Evolutionary conservation across 805 yeast genomes (phyloP).

Genomic region (Metschnikowia rubicola): DNA sequence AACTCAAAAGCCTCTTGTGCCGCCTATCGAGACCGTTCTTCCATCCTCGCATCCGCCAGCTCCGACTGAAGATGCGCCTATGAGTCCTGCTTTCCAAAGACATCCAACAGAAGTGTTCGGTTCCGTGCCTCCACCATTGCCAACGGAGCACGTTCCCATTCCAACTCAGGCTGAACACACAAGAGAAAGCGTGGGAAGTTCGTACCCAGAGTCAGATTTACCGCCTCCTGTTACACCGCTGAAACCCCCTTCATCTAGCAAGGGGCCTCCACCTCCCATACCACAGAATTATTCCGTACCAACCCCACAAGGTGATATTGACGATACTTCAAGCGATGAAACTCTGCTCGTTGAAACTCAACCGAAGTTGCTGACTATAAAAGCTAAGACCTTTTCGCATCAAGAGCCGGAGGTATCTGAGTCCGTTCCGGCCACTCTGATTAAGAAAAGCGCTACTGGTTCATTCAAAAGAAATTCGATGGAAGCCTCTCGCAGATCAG

Average conservation of each 20-base stretch:
- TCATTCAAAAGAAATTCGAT: slow-evolving; percentile 7
- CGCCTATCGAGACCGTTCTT: slow-evolving; percentile 12
- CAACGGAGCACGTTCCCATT: slow-evolving; percentile 6
- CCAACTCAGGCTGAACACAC: not conserved
- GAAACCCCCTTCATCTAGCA: slow-evolving; percentile 6
- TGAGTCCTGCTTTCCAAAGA: slow-evolving; percentile 3
- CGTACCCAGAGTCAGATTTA: slow-evolving; percentile 1
- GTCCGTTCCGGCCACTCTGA: slow-evolving; percentile 10
- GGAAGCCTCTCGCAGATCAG: slow-evolving; percentile 6
- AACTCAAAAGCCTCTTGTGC: not conserved
- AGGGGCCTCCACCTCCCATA: slow-evolving; percentile 10
- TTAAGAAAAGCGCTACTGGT: slow-evolving; percentile 15
- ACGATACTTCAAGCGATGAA: slow-evolving; percentile 14
- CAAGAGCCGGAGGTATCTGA: slow-evolving; percentile 12
- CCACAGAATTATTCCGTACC: slow-evolving; percentile 4
- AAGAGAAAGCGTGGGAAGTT: not conserved
- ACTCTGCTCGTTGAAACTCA: slow-evolving; percentile 5
- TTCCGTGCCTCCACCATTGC: slow-evolving; percentile 9
- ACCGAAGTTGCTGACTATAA: not conserved
- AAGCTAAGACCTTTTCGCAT: slow-evolving; percentile 12
- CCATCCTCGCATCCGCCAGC: slow-evolving; percentile 13
- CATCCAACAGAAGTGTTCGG: slow-evolving; percentile 2
- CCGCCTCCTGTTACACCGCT: not conserved
- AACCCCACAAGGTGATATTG: not conserved
- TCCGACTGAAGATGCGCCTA: slow-evolving; percentile 12